phyloP scores from a whole-genome alignment of 2,329 filamentous ascomycete species.

The Pestalotiopsis sp. region DNA sequence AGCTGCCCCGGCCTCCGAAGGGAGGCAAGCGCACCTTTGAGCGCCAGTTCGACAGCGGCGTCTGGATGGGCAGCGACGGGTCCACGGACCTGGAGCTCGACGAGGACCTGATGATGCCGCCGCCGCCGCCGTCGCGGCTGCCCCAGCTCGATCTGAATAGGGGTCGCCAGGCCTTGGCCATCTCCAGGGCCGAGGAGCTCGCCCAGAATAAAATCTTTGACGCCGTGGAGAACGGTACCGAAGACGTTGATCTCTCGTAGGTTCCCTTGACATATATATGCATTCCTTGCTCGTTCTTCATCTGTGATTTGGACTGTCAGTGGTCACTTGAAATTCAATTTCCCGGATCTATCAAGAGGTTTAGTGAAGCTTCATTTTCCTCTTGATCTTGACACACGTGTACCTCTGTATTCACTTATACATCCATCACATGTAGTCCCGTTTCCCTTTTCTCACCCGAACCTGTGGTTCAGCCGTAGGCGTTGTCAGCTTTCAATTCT shows the following conservation, averaged over 20 bases:
- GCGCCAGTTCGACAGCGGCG: constrained; percentile 68
- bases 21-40: constrained; percentile 54
- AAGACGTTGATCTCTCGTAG: constrained; percentile 65
- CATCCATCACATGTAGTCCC: not conserved
- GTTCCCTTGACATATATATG: constrained; percentile 27
- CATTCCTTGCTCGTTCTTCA: not conserved
- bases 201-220: constrained; percentile 49
- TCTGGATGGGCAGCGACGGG: constrained; percentile 68
- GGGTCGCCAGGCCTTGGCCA: constrained; percentile 22
- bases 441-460: not conserved
- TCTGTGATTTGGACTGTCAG: not conserved
- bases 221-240: constrained; percentile 61
- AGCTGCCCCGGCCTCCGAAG: constrained; percentile 27
- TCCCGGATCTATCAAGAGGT: too few relatives aligned
- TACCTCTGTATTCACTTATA: not conserved
- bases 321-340: not conserved
- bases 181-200: constrained; percentile 44
- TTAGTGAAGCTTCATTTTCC: not conserved
- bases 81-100: constrained; percentile 49
- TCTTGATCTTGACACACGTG: not conserved
- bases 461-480: not conserved
- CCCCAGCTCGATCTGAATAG: constrained; percentile 36
- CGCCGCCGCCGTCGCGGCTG: constrained; percentile 36
- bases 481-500: not conserved
- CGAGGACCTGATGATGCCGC: constrained; percentile 32